Conservation (phyloP, 495 filamentous ascomycete species). For the Hyaloscypha finlandica region DNA sequence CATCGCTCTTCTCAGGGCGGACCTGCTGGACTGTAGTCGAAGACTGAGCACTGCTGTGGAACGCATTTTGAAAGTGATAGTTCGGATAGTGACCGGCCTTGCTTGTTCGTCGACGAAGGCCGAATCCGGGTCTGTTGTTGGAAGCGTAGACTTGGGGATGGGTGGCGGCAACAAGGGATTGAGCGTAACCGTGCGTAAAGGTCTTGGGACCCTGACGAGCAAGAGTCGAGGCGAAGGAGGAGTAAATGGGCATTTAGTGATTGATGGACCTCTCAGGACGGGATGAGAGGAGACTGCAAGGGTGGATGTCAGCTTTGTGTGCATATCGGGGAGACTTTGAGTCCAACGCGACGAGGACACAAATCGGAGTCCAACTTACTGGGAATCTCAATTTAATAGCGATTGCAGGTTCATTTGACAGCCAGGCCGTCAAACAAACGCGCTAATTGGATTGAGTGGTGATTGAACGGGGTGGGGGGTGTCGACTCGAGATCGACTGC, state of each 20-base stretch:
- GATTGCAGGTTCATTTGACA: slow-evolving; percentile 73
- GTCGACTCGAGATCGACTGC: slow-evolving; percentile 32
- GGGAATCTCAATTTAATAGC: slow-evolving; percentile 39
- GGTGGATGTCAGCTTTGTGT: slow-evolving; percentile 38
- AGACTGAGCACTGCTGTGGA: slow-evolving; percentile 52
- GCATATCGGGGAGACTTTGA: slow-evolving; percentile 15
- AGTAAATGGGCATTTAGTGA: slow-evolving; percentile 65
- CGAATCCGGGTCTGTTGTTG: slow-evolving; percentile 58
- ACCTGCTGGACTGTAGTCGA: slow-evolving; percentile 38
- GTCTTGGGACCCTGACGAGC: slow-evolving; percentile 97
- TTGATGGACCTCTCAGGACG: slow-evolving; percentile 34
- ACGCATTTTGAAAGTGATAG: slow-evolving; percentile 74
- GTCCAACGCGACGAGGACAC: slow-evolving; percentile 7
- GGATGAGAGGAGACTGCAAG: slow-evolving; percentile 39
- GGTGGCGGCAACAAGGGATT: slow-evolving; percentile 93
- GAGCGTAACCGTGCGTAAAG: slow-evolving; percentile 95
- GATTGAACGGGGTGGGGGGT: slow-evolving; percentile 15
- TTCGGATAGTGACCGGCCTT: slow-evolving; percentile 57
- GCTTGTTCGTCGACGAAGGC: slow-evolving; percentile 27
- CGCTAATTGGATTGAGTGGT: slow-evolving; percentile 39
- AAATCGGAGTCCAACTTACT: slow-evolving; percentile 16
- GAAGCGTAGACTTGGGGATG: slow-evolving; percentile 82
- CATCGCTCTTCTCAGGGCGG: slow-evolving; percentile 46
- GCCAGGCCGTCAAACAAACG: slow-evolving; percentile 65
- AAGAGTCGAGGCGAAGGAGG: slow-evolving; percentile 72